phyloP scores from a whole-genome alignment of 2,329 filamentous ascomycete genomes.

The Arthrobotrys megalospora region DNA sequence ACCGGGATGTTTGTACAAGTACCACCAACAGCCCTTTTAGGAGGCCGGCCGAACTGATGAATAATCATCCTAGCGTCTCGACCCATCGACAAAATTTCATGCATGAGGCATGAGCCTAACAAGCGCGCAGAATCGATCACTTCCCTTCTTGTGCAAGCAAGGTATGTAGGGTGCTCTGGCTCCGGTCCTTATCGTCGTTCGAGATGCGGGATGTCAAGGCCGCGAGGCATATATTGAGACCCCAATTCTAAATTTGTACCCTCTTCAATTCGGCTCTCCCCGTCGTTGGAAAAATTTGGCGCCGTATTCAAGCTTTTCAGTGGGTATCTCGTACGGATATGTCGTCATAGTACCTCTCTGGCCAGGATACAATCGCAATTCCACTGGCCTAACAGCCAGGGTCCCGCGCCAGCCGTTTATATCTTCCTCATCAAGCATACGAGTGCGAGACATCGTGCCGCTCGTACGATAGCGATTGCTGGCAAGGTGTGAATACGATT shows the following conservation, averaged over 20 bases:
- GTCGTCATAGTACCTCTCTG: slow-evolving; percentile 41
- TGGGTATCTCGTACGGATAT: slow-evolving; percentile 33
- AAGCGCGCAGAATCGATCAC: slow-evolving; percentile 35
- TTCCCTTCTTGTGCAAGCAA: background rate
- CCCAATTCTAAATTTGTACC: slow-evolving; percentile 31
- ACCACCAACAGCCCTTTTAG: background rate
- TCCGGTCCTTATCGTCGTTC: slow-evolving; percentile 4
- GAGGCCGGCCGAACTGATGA: slow-evolving; percentile 44
- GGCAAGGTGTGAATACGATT: background rate
- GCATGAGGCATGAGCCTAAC: background rate
- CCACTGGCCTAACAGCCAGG: slow-evolving; percentile 29
- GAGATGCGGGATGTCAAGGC: background rate
- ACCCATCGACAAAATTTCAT: background rate
- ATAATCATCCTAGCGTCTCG: slow-evolving; percentile 26
- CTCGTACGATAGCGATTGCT: slow-evolving; percentile 43
- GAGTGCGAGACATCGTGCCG: slow-evolving; percentile 36
- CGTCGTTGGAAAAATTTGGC: slow-evolving; percentile 39
- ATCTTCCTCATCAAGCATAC: slow-evolving; percentile 33
- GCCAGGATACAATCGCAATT: slow-evolving; percentile 12
- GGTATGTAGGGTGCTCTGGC: background rate
- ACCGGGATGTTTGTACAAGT: background rate
- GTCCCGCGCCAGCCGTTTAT: slow-evolving; percentile 52
- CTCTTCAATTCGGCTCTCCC: slow-evolving; percentile 39
- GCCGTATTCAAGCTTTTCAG: slow-evolving; percentile 29
- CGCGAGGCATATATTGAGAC: background rate